These are phyloP conservation scores for Coemansia sp. DNA, from an alignment of 192 early-diverging fungal species.

Conservation along the genomic window DNA sequence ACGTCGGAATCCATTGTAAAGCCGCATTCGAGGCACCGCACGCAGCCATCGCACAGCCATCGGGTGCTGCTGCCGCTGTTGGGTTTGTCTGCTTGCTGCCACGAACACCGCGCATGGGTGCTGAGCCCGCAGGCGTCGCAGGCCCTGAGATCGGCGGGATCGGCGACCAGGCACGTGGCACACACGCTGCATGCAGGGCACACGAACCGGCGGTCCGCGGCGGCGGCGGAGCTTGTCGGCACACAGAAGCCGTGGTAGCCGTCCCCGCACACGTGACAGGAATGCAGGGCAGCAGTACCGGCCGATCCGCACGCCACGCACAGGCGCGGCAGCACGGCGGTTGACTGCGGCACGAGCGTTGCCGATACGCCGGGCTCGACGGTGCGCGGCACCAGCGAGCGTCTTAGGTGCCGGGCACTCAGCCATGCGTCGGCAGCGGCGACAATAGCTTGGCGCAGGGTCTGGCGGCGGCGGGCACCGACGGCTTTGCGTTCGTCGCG, in stretches of 20 bases:
- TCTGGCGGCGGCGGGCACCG: conserved; percentile 37
- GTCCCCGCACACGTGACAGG: conserved; percentile 54
- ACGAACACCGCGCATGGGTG: conserved; percentile 35
- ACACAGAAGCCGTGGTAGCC: conserved; percentile 54
- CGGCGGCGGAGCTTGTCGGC: neutral
- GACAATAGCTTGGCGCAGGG: conserved; percentile 24
- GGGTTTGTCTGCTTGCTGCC: conserved; percentile 11
- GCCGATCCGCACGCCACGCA: conserved; percentile 39
- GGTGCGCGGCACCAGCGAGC: neutral
- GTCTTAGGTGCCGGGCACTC: neutral
- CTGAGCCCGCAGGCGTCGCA: conserved; percentile 35
- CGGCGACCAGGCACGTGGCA: conserved; percentile 14
- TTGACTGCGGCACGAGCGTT: neutral
- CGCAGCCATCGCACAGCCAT: conserved; percentile 49
- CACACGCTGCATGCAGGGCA: conserved; percentile 46
- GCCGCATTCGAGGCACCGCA: conserved; percentile 45
- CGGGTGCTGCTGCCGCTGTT: conserved; percentile 26
- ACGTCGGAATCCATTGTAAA: conserved; percentile 9
- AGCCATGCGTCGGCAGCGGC: conserved; percentile 30
- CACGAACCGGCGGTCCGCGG: conserved; percentile 10
- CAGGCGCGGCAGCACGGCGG: neutral
- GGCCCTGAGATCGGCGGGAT: conserved; percentile 16
- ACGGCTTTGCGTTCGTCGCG: conserved; percentile 23
- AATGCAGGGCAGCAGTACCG: conserved; percentile 11
- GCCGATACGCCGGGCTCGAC: neutral